Conservation (phyloP, 2,329 filamentous ascomycete genomes). For the Calonectria crousiana region DNA sequence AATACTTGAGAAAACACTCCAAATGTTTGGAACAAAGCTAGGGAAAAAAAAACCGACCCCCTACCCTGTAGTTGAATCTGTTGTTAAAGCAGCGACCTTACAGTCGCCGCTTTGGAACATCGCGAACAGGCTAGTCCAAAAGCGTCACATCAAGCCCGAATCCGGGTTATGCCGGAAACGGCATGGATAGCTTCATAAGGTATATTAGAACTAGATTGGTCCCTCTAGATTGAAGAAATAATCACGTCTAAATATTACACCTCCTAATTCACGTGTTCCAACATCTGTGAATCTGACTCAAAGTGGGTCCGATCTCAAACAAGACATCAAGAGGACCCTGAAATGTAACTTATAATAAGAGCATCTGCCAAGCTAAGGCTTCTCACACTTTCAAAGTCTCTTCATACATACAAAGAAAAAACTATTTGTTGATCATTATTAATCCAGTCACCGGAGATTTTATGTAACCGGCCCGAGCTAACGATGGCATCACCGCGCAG, state of each 20-base stretch:
- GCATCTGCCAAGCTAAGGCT: not conserved
- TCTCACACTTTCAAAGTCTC: not conserved
- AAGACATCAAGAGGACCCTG: not conserved
- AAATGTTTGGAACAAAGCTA: not conserved
- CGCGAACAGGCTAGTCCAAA: too few species aligned
- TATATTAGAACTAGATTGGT: too few species aligned
- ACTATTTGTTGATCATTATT: not conserved
- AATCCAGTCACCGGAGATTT: not conserved
- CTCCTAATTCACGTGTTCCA: too few species aligned
- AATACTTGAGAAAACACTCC: not conserved
- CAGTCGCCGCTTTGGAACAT: too few species aligned
- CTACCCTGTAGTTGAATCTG: not conserved
- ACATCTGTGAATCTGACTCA: not conserved
- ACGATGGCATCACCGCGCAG: not conserved
- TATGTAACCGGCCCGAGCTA: not conserved
- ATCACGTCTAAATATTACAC: too few species aligned
- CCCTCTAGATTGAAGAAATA: too few species aligned
- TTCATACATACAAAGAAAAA: not conserved
- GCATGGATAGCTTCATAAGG: too few species aligned
- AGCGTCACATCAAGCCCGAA: too few species aligned
- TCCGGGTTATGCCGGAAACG: too few species aligned
- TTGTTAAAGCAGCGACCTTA: too few species aligned
- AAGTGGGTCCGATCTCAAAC: not conserved
- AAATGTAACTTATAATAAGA: not conserved
- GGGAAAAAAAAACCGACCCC: not conserved